phyloP scores from a whole-genome alignment of 2,329 filamentous ascomycete genomes.

The Beauveria australis region DNA sequence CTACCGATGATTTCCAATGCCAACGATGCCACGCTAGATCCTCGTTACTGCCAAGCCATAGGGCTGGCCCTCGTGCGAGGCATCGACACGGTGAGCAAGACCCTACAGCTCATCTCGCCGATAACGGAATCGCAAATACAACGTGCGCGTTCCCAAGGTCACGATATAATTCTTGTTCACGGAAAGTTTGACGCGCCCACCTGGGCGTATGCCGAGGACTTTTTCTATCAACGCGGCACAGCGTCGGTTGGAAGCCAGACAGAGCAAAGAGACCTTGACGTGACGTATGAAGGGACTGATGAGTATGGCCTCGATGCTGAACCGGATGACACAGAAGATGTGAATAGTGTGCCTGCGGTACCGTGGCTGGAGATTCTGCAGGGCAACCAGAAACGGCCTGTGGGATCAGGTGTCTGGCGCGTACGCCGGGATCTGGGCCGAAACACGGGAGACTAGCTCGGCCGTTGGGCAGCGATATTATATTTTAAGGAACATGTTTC shows the following conservation, averaged over 20 bases:
- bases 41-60: conserved; percentile 48
- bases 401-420: conserved; percentile 54
- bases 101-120: conserved; percentile 60
- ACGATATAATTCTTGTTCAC: conserved; percentile 53
- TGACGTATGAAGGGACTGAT: conserved; percentile 21
- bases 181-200: conserved; percentile 61
- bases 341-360: conserved; percentile 22
- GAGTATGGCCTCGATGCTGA: conserved; percentile 21
- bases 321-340: conserved; percentile 16
- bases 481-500: background rate
- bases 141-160: conserved; percentile 31
- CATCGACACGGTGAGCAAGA: conserved; percentile 46
- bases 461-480: background rate
- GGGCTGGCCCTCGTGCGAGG: conserved; percentile 64
- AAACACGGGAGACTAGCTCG: conserved; percentile 18
- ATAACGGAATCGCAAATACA: conserved; percentile 34
- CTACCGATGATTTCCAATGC: conserved; percentile 56
- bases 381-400: conserved; percentile 46
- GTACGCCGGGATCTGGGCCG: conserved; percentile 55
- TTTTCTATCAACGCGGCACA: conserved; percentile 32
- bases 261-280: conserved; percentile 14
- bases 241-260: background rate
- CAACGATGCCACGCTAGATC: conserved; percentile 48
- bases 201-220: conserved; percentile 62
- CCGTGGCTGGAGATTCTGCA: conserved; percentile 54